phyloP scores from a whole-genome alignment of 2,329 filamentous ascomycete species.

The Paramyrothecium roridum region DNA sequence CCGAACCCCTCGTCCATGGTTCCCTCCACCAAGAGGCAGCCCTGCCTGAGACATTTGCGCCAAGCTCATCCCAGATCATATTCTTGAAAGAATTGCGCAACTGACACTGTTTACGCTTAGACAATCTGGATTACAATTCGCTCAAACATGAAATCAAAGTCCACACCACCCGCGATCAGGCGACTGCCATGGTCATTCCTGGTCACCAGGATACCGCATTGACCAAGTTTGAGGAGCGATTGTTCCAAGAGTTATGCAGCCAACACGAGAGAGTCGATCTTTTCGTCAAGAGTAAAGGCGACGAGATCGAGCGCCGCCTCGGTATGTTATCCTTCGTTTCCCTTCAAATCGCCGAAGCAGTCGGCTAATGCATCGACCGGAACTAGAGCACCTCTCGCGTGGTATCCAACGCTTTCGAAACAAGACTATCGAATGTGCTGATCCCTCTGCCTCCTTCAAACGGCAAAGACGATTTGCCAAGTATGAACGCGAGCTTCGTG shows the following conservation, averaged over 20 bases:
- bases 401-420: conserved; percentile 45
- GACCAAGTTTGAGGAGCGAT: conserved; percentile 64
- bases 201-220: conserved; percentile 61
- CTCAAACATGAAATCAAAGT: conserved; percentile 82
- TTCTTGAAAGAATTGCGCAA: no score
- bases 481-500: conserved; percentile 48
- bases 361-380: not conserved
- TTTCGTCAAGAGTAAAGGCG: conserved; percentile 76
- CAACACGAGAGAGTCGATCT: conserved; percentile 77
- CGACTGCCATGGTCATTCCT: conserved; percentile 69
- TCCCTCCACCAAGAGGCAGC: not conserved
- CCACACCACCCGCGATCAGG: conserved; percentile 70
- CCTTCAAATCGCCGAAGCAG: not conserved
- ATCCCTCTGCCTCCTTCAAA: conserved; percentile 34
- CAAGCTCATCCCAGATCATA: not conserved
- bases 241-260: conserved; percentile 66
- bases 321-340: conserved; percentile 39
- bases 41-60: not conserved
- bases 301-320: conserved; percentile 70
- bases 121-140: conserved; percentile 87
- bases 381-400: conserved; percentile 15
- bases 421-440: conserved; percentile 26
- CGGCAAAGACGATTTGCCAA: conserved; percentile 50
- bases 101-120: conserved; percentile 31
- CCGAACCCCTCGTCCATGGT: not conserved